Percentiles rank a stretch among this genome's conserved stretches.
These are phyloP conservation scores for Ogataea haglerorum DNA, from an alignment of 805 yeast genomes.

Conservation along the genomic window DNA sequence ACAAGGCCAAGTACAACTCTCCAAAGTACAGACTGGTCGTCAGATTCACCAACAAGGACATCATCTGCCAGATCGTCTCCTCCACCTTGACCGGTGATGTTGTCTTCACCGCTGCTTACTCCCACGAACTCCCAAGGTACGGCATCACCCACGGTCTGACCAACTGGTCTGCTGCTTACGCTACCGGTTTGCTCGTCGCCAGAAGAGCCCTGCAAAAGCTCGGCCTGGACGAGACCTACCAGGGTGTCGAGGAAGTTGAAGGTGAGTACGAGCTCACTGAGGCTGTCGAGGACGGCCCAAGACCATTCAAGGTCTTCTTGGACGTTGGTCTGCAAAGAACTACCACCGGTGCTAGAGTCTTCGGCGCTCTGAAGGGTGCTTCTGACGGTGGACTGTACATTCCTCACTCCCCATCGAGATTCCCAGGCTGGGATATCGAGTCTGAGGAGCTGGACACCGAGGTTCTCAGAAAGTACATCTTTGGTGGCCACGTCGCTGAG, in stretches of 20 bases:
- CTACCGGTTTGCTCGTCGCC: conserved; percentile 96
- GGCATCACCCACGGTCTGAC: conserved; percentile 98
- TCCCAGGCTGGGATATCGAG: conserved; percentile 99
- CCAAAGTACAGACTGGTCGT: conserved; percentile 99
- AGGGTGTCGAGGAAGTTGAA: conserved; percentile 98
- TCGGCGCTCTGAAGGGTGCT: conserved; percentile 99
- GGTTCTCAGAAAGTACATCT: conserved; percentile 95
- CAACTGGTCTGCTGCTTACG: conserved; percentile 99
- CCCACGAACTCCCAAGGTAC: conserved; percentile 97
- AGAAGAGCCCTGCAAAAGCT: conserved; percentile 98
- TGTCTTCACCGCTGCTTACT: conserved; percentile 95
- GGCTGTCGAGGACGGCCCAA: conserved; percentile 99
- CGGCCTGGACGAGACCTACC: conserved; percentile 96
- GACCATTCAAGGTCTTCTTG: conserved; percentile 99
- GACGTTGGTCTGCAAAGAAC: conserved; percentile 99
- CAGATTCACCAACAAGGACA: conserved; percentile 99
- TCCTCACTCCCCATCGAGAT: conserved; percentile 99
- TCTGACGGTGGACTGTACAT: conserved; percentile 99
- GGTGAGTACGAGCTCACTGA: conserved; percentile 98
- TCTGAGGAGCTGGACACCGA: conserved; percentile 97
- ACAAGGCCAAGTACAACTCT: conserved; percentile 99
- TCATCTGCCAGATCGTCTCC: conserved; percentile 95
- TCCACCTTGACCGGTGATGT: conserved; percentile 96
- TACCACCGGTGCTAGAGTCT: conserved; percentile 99
- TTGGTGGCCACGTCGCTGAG: conserved; percentile 99